A percentile compares a stretch with the other conserved stretches of the same genome.
Evolutionary conservation across 2,329 filamentous ascomycete genomes (phyloP).

Genomic region (Pseudocercospora crystallina): DNA sequence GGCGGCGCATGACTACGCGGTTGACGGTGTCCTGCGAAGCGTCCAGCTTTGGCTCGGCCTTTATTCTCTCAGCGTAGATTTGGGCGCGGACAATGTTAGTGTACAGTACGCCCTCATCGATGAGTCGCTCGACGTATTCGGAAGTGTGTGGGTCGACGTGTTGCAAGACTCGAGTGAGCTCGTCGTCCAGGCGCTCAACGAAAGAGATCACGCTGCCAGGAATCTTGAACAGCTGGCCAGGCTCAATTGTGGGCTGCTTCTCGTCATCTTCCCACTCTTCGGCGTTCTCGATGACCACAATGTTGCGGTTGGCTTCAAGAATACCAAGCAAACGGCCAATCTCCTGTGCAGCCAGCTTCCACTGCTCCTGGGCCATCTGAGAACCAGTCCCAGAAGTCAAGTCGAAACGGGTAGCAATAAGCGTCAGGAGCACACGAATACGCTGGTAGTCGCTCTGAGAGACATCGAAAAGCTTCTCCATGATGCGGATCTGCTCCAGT

Average conservation of each 20-base stretch:
- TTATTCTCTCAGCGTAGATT: constrained; percentile 82
- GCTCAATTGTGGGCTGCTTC: constrained; percentile 73
- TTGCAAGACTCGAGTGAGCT: constrained; percentile 94
- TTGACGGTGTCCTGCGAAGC: constrained; percentile 84
- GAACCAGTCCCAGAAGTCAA: constrained; percentile 74
- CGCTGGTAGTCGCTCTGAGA: constrained; percentile 88
- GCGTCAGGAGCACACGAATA: constrained; percentile 84
- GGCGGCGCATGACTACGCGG: constrained; percentile 85
- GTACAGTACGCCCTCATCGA: constrained; percentile 88
- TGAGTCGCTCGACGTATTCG: constrained; percentile 93
- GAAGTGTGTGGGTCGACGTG: constrained; percentile 97
- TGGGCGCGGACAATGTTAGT: constrained; percentile 85
- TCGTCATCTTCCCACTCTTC: constrained; percentile 99
- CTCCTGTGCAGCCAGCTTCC: constrained; percentile 91
- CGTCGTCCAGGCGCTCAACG: constrained; percentile 91
- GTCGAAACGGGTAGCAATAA: constrained; percentile 94
- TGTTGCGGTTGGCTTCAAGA: constrained; percentile 75
- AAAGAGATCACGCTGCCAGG: constrained; percentile 93
- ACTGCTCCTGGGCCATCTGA: constrained; percentile 93
- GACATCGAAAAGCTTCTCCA: constrained; percentile 94
- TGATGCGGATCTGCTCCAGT: constrained; percentile 88
- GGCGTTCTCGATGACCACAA: constrained; percentile 84
- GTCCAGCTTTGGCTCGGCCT: constrained; percentile 68
- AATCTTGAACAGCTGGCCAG: constrained; percentile 81
- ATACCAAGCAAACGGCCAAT: constrained; percentile 74